These are phyloP conservation scores for Ganoderma meredithae DNA, from an alignment of 1,284 basidiomycete species.

Conservation along the genomic window DNA sequence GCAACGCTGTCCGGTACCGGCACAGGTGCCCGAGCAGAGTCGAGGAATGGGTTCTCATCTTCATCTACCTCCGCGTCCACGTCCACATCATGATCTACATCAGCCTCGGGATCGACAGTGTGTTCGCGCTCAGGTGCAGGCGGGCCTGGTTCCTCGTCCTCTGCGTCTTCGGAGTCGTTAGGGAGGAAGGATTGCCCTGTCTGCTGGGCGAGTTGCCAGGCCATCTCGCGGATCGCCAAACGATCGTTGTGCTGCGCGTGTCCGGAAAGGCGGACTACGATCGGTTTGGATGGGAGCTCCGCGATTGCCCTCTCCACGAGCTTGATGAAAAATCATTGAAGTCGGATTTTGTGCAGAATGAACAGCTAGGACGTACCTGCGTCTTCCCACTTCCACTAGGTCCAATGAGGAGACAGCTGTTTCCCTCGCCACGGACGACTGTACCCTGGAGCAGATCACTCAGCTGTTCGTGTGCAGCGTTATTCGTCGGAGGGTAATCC, in stretches of 20 bases:
- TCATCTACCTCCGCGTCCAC: conserved; percentile 41
- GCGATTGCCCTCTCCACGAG: conserved; percentile 64
- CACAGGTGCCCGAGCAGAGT: conserved; percentile 32
- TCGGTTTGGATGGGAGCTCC: conserved; percentile 55
- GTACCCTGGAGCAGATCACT: conserved; percentile 74
- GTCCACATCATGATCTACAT: conserved; percentile 1
- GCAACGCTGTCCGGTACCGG: conserved; percentile 17
- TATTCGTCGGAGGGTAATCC: conserved; percentile 53
- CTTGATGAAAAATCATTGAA: conserved; percentile 46
- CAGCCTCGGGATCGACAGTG: background rate
- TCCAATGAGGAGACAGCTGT: conserved; percentile 87
- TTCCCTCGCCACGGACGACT: conserved; percentile 83
- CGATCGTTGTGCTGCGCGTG: conserved; percentile 86
- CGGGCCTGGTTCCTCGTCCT: conserved; percentile 39
- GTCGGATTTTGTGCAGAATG: background rate
- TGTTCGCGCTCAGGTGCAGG: background rate
- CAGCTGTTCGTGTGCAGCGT: conserved; percentile 60
- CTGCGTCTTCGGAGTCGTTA: conserved; percentile 43
- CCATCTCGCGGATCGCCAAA: conserved; percentile 92
- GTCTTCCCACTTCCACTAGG: conserved; percentile 88
- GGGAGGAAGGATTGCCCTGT: conserved; percentile 63
- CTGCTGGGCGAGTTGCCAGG: conserved; percentile 78
- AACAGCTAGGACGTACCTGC: conserved; percentile 55
- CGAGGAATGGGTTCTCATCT: conserved; percentile 49
- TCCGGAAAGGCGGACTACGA: conserved; percentile 87